phyloP scores from a whole-genome alignment of 148 eudicot genomes.

The Selenicereus undatus region DNA sequence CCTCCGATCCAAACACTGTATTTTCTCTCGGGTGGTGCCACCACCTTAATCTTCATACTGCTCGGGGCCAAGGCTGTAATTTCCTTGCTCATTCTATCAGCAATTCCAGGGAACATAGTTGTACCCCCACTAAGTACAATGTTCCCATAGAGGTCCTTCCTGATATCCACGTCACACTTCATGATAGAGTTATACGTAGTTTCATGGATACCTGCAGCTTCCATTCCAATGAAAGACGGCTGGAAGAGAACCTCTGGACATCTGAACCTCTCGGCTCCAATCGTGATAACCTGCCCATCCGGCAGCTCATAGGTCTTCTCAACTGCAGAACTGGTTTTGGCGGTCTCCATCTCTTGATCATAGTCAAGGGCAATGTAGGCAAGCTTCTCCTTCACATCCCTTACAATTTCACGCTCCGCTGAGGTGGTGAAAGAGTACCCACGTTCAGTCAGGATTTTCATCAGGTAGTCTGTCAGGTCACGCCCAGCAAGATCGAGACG shows the following conservation, averaged over 20 bases:
- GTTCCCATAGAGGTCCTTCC: constrained; percentile 80
- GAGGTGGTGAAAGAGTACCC: constrained; percentile 88
- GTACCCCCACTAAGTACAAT: constrained; percentile 89
- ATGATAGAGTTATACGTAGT: constrained; percentile 86
- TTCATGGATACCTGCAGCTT: constrained; percentile 78
- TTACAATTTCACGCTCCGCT: constrained; percentile 77
- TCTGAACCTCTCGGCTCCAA: constrained; percentile 50
- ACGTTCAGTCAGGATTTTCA: constrained; percentile 85
- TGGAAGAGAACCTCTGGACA: constrained; percentile 47
- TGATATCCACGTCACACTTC: constrained; percentile 84
- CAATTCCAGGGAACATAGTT: constrained; percentile 84
- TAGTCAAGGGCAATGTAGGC: constrained; percentile 52
- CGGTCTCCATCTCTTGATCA: constrained; percentile 44
- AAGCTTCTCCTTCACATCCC: constrained; percentile 62
- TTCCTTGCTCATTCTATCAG: constrained; percentile 89
- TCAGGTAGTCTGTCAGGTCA: constrained; percentile 68
- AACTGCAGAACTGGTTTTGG: constrained; percentile 41
- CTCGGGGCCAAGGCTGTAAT: constrained; percentile 77
- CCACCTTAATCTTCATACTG: constrained; percentile 89
- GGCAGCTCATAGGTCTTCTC: constrained; percentile 53
- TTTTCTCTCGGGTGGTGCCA: constrained; percentile 88
- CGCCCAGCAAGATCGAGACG: constrained; percentile 83
- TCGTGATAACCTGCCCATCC: constrained; percentile 53
- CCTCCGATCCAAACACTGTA: constrained; percentile 94
- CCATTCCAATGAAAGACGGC: constrained; percentile 60